Conservation (phyloP, 208 protist species). For the Trypanosoma theileri region DNA sequence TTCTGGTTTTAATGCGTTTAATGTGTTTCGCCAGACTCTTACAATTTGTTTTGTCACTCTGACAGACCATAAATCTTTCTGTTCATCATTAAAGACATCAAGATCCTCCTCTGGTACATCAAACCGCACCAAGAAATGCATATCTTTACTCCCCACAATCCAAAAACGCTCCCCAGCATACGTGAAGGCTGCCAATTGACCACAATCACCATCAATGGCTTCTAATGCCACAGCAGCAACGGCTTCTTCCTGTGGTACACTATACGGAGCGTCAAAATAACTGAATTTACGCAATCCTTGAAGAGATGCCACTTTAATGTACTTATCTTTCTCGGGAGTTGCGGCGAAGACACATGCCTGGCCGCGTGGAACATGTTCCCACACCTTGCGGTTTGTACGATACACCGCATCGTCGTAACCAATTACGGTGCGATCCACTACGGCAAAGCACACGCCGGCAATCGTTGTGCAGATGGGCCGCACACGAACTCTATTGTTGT, state of each 20-base stretch:
- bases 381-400: conserved; percentile 62
- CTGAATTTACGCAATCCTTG: conserved; percentile 73
- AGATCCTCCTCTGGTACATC: conserved; percentile 72
- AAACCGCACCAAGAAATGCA: conserved; percentile 64
- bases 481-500: conserved; percentile 63
- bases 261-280: conserved; percentile 51
- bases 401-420: conserved; percentile 75
- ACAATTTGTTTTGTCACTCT: neutral
- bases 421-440: conserved; percentile 59
- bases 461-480: conserved; percentile 38
- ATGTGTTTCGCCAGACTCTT: conserved; percentile 38
- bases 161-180: conserved; percentile 60
- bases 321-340: conserved; percentile 1
- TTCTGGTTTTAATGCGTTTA: conserved; percentile 23
- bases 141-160: conserved; percentile 54
- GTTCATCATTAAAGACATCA: neutral
- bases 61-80: no score
- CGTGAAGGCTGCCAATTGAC: conserved; percentile 56
- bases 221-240: conserved; percentile 47
- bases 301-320: conserved; percentile 34
- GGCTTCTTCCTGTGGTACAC: neutral
- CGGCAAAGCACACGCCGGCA: conserved; percentile 45
- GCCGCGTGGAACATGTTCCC: conserved; percentile 77
- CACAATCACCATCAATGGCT: conserved; percentile 69
- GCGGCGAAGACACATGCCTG: conserved; percentile 62